These are phyloP conservation scores for Dipsacomyces acuminosporus DNA, from an alignment of 371 early-diverging fungal species.

Conservation along the genomic window DNA sequence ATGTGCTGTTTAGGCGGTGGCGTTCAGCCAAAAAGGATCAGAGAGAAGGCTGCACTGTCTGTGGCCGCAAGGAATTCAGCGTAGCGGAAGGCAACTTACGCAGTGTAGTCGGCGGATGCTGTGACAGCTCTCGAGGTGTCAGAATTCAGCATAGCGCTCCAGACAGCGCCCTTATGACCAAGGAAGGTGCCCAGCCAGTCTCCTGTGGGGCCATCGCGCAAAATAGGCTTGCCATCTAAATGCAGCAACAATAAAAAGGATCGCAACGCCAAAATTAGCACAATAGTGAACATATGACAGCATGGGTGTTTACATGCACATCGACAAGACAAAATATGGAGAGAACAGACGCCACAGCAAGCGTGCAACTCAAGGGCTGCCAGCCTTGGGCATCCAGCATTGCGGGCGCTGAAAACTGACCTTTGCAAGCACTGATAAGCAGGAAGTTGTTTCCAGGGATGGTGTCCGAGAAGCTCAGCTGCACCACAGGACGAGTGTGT, in stretches of 20 bases:
- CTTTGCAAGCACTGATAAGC: constrained; percentile 86
- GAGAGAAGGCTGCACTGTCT: no score
- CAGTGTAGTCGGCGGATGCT: constrained; percentile 84
- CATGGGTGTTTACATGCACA: no score
- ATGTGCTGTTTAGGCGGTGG: no score
- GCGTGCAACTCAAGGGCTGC: no score
- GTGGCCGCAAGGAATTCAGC: no score
- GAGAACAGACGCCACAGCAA: no score
- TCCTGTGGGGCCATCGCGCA: constrained; percentile 80
- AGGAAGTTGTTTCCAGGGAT: constrained; percentile 64
- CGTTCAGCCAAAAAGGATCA: neutral
- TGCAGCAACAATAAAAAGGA: no score
- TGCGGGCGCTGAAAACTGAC: constrained; percentile 40
- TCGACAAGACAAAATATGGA: no score
- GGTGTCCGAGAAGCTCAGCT: constrained; percentile 71
- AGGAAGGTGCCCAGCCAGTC: constrained; percentile 87
- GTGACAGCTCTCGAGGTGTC: constrained; percentile 76
- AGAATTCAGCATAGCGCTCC: constrained; percentile 75
- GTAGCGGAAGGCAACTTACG: constrained; percentile 51
- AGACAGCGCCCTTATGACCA: constrained; percentile 87
- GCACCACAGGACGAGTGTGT: constrained; percentile 84
- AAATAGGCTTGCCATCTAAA: constrained; percentile 79
- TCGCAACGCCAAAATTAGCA: no score
- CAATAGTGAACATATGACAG: no score
- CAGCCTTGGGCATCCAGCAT: no score